Base-by-base conservation (phyloP, 352 stramenopile genomes). In the Plasmopara viticola region DNA sequence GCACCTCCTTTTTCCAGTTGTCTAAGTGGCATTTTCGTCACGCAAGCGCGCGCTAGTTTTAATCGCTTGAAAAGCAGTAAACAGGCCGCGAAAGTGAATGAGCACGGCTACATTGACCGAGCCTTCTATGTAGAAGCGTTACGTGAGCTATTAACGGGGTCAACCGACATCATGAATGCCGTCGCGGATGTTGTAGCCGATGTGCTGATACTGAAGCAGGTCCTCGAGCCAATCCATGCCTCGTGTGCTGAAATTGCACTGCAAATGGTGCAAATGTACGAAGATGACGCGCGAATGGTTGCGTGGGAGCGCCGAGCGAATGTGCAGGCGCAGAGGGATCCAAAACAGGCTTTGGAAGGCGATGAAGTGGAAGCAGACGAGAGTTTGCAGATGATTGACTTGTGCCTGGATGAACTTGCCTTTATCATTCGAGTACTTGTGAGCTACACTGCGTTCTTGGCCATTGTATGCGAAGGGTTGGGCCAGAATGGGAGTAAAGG, bases 331-430 rank as follows among this genome's bases (percentile, higher is more conserved):
- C 58, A 72, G n/a, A 62, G 69, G 33, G 66, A 77, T 28, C 51
- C 65, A 5, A 50, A 51, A 59, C 58, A 58, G n/a, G 44, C 28
- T 12, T n/a, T 65, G 35, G 9, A 55, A 29, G 53, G 31, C 10
- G 59, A 72, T 2, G 39, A 64, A 15, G 60, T 76, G 12, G 84
- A 91, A 41, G 66, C 81, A 8, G 84, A 94, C 53, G 84, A 94
- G 64, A 90, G 78, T 60, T 62, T 94, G 29, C 83, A 94, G 58
- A 94, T 94, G 84, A 71, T 91, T 44, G 80, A 94, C 44, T 58
- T 91, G 47, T 85, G 89, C 40, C 55, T 94, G 43, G 84, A 94
- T 48, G 81, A 94, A 51, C 42, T 90, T 14, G 73, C 79, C 15
- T 87, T 86, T 62, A 73, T 94, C 40, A 72, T 90, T 14, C 78